phyloP scores from a whole-genome alignment of 2,329 filamentous ascomycete genomes.

The Fusarium pseudocircinatum region DNA sequence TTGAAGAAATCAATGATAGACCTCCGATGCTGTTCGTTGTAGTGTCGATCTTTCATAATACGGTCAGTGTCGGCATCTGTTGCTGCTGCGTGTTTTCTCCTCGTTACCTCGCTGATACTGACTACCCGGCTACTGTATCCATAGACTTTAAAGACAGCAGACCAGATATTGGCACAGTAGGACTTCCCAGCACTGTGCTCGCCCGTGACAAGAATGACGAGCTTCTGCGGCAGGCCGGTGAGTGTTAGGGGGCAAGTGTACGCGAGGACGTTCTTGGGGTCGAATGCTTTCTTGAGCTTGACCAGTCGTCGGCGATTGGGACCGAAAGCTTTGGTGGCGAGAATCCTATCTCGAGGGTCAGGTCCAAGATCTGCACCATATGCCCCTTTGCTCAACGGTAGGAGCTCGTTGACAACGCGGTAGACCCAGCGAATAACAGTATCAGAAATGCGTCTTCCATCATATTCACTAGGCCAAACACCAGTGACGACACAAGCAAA shows the following conservation, averaged over 20 bases:
- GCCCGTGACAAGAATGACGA: slow-evolving; percentile 68
- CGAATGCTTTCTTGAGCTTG: slow-evolving; percentile 59
- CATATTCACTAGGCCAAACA: slow-evolving; percentile 66
- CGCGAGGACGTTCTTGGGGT: slow-evolving; percentile 62
- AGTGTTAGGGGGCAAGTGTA: slow-evolving; percentile 65
- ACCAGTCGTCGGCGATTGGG: slow-evolving; percentile 60
- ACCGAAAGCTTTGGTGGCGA: slow-evolving; percentile 67
- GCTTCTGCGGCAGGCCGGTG: slow-evolving; percentile 48
- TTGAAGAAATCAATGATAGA: slow-evolving; percentile 63
- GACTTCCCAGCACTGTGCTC: slow-evolving; percentile 67
- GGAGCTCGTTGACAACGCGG: slow-evolving; percentile 54
- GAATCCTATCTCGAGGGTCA: slow-evolving; percentile 63
- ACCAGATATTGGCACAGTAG: slow-evolving; percentile 65
- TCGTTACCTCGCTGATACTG: slow-evolving; percentile 53
- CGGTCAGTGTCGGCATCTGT: slow-evolving; percentile 58
- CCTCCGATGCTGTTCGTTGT: slow-evolving; percentile 69
- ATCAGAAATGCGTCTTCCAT: slow-evolving; percentile 53
- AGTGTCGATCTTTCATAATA: slow-evolving; percentile 63
- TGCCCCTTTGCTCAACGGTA: slow-evolving; percentile 60
- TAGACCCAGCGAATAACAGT: slow-evolving; percentile 66
- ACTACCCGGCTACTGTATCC: slow-evolving; percentile 47
- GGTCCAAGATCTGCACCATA: slow-evolving; percentile 72
- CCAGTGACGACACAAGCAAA: slow-evolving; percentile 72
- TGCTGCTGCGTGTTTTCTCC: slow-evolving; percentile 63
- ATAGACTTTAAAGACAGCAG: slow-evolving; percentile 48